These are phyloP conservation scores for Botrytis medusae DNA, from an alignment of 2,329 filamentous ascomycete species.

Conservation along the genomic window DNA sequence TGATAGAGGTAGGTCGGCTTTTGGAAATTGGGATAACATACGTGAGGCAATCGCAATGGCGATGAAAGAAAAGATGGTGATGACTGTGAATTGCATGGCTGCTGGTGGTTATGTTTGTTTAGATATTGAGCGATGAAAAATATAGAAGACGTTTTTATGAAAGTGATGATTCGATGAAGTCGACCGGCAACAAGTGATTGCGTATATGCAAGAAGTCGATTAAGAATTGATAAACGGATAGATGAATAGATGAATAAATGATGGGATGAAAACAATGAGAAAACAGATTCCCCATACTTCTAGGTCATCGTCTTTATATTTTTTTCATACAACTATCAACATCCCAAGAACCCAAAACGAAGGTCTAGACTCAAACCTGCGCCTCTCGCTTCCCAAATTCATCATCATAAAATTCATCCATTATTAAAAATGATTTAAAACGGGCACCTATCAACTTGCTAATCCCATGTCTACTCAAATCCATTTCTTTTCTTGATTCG, in stretches of 20 bases:
- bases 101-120: conserved; percentile 25
- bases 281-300: neutral
- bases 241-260: conserved; percentile 16
- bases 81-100: conserved; percentile 38
- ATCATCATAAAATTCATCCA: neutral
- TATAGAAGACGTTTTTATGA: neutral
- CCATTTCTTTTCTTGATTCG: neutral
- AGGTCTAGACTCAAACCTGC: neutral
- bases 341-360: neutral
- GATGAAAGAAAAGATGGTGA: conserved; percentile 35
- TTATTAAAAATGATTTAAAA: neutral
- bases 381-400: neutral
- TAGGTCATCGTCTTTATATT: conserved; percentile 4
- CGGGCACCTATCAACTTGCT: neutral
- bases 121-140: conserved; percentile 17
- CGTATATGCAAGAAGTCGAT: conserved; percentile 16
- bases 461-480: neutral
- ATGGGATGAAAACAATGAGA: conserved; percentile 18
- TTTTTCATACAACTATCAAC: neutral
- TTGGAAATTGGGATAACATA: conserved; percentile 26
- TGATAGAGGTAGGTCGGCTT: neutral
- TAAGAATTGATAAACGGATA: neutral
- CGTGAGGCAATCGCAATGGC: conserved; percentile 33
- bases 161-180: conserved; percentile 24
- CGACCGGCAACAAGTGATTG: conserved; percentile 37